These are phyloP conservation scores for Paraphoma sp. DNA, from an alignment of 2,329 filamentous ascomycete genomes.

Conservation along the genomic window DNA sequence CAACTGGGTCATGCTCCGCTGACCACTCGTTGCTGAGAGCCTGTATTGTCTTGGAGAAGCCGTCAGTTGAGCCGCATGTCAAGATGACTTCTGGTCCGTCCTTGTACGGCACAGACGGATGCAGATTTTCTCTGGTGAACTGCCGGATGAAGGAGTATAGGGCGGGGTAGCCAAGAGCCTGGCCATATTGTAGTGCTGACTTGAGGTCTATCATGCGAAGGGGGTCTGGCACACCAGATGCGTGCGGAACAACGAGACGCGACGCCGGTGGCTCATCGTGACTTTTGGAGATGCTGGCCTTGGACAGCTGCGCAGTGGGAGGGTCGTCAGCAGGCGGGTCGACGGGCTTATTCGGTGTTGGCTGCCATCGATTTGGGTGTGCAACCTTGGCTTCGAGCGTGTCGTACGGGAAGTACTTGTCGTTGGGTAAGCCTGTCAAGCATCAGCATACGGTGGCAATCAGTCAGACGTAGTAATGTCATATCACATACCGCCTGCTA, in stretches of 20 bases:
- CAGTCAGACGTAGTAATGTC: neutral
- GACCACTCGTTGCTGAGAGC: constrained; percentile 79
- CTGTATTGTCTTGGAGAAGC: constrained; percentile 78
- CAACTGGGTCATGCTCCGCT: constrained; percentile 68
- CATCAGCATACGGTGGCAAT: constrained; percentile 11
- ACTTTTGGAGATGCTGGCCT: constrained; percentile 34
- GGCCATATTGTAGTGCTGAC: constrained; percentile 86
- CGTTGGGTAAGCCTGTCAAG: constrained; percentile 74
- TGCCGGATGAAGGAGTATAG: constrained; percentile 79
- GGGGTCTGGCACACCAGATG: constrained; percentile 63
- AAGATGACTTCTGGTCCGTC: constrained; percentile 79
- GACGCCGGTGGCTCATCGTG: constrained; percentile 38
- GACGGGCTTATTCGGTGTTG: constrained; percentile 68
- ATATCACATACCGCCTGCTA: constrained; percentile 61
- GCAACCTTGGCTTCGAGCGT: constrained; percentile 85
- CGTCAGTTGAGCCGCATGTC: constrained; percentile 85
- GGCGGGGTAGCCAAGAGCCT: constrained; percentile 80
- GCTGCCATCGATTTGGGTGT: constrained; percentile 74
- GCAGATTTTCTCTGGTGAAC: constrained; percentile 77
- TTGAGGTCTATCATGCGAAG: constrained; percentile 78
- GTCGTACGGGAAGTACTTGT: constrained; percentile 86
- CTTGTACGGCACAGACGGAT: constrained; percentile 81
- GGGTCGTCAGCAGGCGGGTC: constrained; percentile 48
- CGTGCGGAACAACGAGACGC: constrained; percentile 76
- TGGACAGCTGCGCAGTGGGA: constrained; percentile 30